Conservation (phyloP, 2,329 filamentous ascomycete species). For the Claviceps pusilla region DNA sequence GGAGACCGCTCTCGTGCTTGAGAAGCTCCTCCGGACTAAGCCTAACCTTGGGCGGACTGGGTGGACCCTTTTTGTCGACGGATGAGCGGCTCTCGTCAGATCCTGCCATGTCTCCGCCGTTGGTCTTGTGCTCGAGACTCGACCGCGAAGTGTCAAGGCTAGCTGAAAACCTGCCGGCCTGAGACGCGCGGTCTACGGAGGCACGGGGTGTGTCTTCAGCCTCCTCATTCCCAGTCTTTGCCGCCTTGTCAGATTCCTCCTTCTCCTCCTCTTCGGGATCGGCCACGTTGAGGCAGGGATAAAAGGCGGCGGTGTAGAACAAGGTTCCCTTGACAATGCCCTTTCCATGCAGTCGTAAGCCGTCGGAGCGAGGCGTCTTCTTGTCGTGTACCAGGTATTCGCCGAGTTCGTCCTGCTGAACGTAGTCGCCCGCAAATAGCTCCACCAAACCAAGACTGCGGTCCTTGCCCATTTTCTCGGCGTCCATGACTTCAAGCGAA, state of each 20-base stretch:
- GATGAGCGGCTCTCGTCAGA: constrained; percentile 21
- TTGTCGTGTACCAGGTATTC: constrained; percentile 67
- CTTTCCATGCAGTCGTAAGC: constrained; percentile 60
- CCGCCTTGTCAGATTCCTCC: constrained; percentile 17
- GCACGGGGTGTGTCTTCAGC: constrained; percentile 3
- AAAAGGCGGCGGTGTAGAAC: constrained; percentile 76
- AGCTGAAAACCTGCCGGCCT: constrained; percentile 30
- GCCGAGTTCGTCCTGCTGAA: constrained; percentile 61
- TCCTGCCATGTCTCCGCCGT: constrained; percentile 10
- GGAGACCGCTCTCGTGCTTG: constrained; percentile 75
- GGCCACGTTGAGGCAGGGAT: constrained; percentile 70
- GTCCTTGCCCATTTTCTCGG: constrained; percentile 83
- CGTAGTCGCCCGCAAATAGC: constrained; percentile 61
- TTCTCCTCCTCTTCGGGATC: constrained; percentile 78
- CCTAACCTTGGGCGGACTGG: constrained; percentile 63
- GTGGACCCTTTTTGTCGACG: constrained; percentile 36
- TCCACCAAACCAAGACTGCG: constrained; percentile 74
- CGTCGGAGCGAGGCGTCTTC: constrained; percentile 51
- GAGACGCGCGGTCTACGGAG: constrained; percentile 11
- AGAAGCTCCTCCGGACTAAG: constrained; percentile 67
- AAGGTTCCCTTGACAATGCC: constrained; percentile 64
- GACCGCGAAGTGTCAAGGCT: constrained; percentile 15
- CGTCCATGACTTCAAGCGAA: constrained; percentile 87
- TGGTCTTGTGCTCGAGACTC: neutral
- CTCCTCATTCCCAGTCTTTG: constrained; percentile 1